Conservation (phyloP, 352 stramenopile species). For the Globisporangium cystogenes region DNA sequence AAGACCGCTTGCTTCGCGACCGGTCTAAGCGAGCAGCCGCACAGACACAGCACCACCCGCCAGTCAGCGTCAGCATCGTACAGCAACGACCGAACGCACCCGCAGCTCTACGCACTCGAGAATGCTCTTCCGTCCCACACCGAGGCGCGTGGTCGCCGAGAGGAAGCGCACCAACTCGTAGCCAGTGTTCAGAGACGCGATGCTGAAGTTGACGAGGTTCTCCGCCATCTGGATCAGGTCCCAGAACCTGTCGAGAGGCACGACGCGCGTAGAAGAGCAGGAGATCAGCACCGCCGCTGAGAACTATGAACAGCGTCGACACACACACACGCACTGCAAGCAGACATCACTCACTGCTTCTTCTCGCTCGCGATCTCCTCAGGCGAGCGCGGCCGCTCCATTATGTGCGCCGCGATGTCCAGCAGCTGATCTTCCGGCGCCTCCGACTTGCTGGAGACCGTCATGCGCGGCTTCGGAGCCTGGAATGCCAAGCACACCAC, state of each 20-base stretch:
- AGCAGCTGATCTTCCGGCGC: conserved; percentile 63
- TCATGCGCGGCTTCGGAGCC: conserved; percentile 9
- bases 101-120: conserved; percentile 32
- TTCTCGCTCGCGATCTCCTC: conserved; percentile 30
- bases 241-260: conserved; percentile 33
- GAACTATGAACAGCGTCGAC: not conserved
- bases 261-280: conserved; percentile 1
- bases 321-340: not conserved
- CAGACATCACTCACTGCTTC: conserved; percentile 25
- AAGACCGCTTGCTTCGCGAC: conserved; percentile 41
- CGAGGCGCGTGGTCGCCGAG: conserved; percentile 42
- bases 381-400: conserved; percentile 24
- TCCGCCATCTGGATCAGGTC: conserved; percentile 61
- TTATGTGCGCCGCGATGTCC: conserved; percentile 32
- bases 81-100: not conserved
- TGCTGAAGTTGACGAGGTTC: conserved; percentile 62
- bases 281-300: not conserved
- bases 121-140: conserved; percentile 49
- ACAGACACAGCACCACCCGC: not conserved
- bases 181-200: conserved; percentile 39
- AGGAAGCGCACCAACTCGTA: conserved; percentile 35
- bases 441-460: conserved; percentile 36
- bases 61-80: not conserved
- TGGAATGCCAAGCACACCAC: not conserved
- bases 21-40: conserved; percentile 17